These are phyloP conservation scores for Yamadazyma kitorensis DNA, from an alignment of 805 yeast genomes.

Conservation along the genomic window DNA sequence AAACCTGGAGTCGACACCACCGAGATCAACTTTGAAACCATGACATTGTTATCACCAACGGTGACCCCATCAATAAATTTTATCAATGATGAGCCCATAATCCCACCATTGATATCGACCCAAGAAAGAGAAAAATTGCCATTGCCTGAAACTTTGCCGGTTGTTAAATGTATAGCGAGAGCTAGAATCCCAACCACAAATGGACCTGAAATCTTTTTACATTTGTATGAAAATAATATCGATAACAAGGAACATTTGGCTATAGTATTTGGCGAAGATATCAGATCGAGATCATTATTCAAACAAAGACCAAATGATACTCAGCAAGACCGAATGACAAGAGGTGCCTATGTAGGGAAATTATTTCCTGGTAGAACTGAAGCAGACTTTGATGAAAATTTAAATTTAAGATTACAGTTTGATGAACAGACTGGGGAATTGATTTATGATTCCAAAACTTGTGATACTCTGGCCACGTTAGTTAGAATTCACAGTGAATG, in stretches of 20 bases:
- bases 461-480: conserved; percentile 48
- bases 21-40: conserved; percentile 15
- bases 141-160: conserved; percentile 60
- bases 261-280: conserved; percentile 91
- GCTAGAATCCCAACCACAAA: conserved; percentile 96
- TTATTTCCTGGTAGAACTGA: conserved; percentile 78
- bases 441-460: conserved; percentile 26
- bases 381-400: conserved; percentile 57
- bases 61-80: conserved; percentile 16
- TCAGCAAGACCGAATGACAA: conserved; percentile 93
- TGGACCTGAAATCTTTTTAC: conserved; percentile 92
- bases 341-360: conserved; percentile 95
- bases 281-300: conserved; percentile 74
- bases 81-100: conserved; percentile 10
- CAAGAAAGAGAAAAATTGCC: conserved; percentile 30
- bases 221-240: conserved; percentile 78
- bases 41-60: conserved; percentile 23
- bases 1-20: not conserved
- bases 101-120: conserved; percentile 18
- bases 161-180: conserved; percentile 83
- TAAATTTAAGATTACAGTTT: conserved; percentile 26
- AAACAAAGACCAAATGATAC: conserved; percentile 63
- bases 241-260: conserved; percentile 96
- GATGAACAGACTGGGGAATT: conserved; percentile 27
- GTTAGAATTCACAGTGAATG: conserved; percentile 96